Evolutionary conservation across 2,329 filamentous ascomycete genomes (phyloP).

Genomic region (Monilinia laxa): DNA sequence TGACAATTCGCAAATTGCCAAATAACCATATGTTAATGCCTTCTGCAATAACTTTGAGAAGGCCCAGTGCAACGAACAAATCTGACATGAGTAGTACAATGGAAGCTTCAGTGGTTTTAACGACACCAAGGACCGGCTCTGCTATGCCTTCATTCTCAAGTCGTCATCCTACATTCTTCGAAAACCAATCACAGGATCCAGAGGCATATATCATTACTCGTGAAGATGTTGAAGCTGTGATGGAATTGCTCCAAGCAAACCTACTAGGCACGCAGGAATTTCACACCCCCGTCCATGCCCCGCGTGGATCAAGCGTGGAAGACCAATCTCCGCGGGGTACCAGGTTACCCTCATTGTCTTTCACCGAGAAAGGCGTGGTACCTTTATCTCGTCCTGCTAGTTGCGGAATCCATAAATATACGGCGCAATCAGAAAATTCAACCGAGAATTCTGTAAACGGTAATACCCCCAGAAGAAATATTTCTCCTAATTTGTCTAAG

Average conservation of each 20-base stretch:
- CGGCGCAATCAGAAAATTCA: constrained; percentile 5
- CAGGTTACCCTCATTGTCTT: constrained; percentile 18
- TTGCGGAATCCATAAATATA: constrained; percentile 7
- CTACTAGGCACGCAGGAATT: not conserved
- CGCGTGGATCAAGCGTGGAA: not conserved
- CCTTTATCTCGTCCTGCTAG: not conserved
- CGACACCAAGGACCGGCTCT: not conserved
- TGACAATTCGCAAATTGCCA: constrained; percentile 30
- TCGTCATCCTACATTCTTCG: not conserved
- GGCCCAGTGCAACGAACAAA: constrained; percentile 27
- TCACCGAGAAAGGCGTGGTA: constrained; percentile 22
- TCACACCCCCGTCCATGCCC: not conserved
- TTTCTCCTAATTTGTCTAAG: not conserved
- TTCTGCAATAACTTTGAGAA: constrained; percentile 33
- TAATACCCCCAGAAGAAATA: not conserved
- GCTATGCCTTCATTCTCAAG: not conserved
- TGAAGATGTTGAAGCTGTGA: constrained; percentile 33
- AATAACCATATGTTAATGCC: constrained; percentile 24
- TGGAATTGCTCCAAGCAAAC: constrained; percentile 25
- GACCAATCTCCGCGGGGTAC: constrained; percentile 7
- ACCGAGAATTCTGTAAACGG: not conserved
- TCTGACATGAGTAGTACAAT: not conserved
- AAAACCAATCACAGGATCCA: constrained; percentile 16
- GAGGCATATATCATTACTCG: constrained; percentile 33
- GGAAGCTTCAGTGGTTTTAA: constrained; percentile 7